Conservation (phyloP, 2,329 filamentous ascomycete genomes). For the Aureobasidium leucospermi region DNA sequence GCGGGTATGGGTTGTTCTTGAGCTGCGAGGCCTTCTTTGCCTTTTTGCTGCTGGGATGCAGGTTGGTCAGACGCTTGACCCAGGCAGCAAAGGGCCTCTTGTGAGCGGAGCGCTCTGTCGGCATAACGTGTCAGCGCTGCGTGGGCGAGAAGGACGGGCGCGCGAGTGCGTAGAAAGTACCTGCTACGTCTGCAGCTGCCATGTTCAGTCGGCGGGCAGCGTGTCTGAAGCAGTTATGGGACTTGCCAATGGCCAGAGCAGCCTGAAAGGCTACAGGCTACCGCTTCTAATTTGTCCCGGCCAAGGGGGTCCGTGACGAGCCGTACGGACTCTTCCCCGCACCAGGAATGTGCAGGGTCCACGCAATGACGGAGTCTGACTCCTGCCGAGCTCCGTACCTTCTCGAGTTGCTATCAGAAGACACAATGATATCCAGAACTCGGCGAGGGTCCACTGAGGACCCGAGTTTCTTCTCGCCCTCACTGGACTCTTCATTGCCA, state of each 20-base stretch:
- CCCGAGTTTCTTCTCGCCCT: no score
- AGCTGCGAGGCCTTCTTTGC: conserved; percentile 19
- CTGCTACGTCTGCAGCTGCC: conserved; percentile 7
- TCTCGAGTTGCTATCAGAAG: not conserved
- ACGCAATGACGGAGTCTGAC: not conserved
- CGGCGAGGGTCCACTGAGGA: no score
- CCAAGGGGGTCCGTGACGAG: not conserved
- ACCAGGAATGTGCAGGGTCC: not conserved
- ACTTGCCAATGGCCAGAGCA: not conserved
- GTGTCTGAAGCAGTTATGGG: not conserved
- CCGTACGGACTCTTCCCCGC: not conserved
- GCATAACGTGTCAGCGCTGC: not conserved
- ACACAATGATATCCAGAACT: no score
- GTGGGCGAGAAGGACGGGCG: not conserved
- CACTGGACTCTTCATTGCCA: no score
- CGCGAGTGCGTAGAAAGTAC: not conserved
- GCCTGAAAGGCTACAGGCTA: not conserved
- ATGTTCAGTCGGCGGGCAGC: not conserved
- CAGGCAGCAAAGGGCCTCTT: conserved; percentile 84
- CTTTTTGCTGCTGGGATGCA: conserved; percentile 46
- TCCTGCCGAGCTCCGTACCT: not conserved
- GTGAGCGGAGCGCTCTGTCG: conserved; percentile 62
- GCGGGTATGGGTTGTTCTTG: conserved; percentile 80
- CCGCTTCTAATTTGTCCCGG: not conserved
- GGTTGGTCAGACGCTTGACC: conserved; percentile 87